Percentiles rank a stretch among this genome's conserved stretches.
phyloP scores from a whole-genome alignment of 208 protist genomes.

The Balamuthia mandrillaris region DNA sequence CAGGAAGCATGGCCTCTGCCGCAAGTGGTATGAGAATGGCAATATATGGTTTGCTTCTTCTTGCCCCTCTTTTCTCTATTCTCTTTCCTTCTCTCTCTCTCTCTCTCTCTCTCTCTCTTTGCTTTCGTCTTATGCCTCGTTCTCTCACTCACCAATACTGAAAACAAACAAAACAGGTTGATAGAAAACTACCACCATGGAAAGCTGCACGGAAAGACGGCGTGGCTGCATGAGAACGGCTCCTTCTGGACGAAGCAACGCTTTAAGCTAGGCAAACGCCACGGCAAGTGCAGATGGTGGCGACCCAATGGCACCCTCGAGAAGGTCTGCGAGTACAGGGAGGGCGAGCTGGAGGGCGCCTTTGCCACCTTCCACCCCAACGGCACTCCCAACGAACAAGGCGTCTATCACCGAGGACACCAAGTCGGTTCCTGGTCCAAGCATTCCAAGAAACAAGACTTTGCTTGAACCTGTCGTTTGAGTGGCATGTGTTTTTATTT shows the following conservation, averaged over 20 bases:
- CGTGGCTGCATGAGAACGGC: not conserved
- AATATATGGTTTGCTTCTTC: not conserved
- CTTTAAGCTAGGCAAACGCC: not conserved
- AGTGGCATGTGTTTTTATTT: no score
- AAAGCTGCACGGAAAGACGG: not conserved
- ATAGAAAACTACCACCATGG: conserved; percentile 15
- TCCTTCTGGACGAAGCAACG: not conserved
- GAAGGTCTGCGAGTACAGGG: not conserved
- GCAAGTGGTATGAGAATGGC: conserved; percentile 20
- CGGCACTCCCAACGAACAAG: not conserved
- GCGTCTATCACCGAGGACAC: not conserved
- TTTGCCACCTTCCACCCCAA: not conserved
- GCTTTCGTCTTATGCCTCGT: not conserved
- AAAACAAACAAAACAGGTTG: not conserved
- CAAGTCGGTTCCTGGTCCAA: conserved; percentile 7
- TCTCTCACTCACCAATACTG: not conserved
- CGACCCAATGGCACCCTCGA: not conserved
- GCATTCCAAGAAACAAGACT: no score
- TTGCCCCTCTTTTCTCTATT: not conserved
- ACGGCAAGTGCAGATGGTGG: not conserved
- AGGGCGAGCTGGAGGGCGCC: not conserved
- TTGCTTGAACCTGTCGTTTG: no score
- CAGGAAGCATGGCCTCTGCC: not conserved
- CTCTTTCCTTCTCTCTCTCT: not conserved
- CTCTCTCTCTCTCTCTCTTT: not conserved